Percentiles rank a stretch among this genome's conserved stretches.
Evolutionary conservation across 345 rosid species (phyloP).

Genomic region (Corchorus capsularis): DNA sequence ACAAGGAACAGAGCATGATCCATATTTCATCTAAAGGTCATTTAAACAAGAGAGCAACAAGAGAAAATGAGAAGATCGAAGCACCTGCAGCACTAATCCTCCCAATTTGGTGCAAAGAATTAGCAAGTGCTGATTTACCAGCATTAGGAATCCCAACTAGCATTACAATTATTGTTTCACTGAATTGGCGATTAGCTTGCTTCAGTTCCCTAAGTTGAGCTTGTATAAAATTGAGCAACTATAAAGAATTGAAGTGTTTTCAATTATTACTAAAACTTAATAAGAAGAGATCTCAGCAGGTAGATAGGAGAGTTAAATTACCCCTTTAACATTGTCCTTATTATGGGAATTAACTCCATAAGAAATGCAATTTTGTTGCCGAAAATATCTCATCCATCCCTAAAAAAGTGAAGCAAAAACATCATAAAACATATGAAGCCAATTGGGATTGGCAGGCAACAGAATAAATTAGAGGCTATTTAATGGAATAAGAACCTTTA

Average conservation of each 20-base stretch:
- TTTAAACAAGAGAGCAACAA: neutral
- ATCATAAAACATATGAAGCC: neutral
- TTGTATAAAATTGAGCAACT: slow-evolving; percentile 83
- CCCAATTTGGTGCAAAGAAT: slow-evolving; percentile 78
- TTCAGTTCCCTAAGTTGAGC: slow-evolving; percentile 54
- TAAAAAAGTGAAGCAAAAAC: slow-evolving; percentile 11
- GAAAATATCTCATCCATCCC: slow-evolving; percentile 64
- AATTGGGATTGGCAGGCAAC: neutral
- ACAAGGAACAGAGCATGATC: neutral
- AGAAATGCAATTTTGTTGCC: slow-evolving; percentile 43
- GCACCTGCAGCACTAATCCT: slow-evolving; percentile 76
- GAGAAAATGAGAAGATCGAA: slow-evolving; percentile 4
- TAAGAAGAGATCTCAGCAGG: neutral
- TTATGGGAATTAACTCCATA: slow-evolving; percentile 79
- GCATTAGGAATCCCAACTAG: slow-evolving; percentile 81
- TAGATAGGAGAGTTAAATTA: slow-evolving; percentile 14
- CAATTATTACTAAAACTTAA: too few species aligned
- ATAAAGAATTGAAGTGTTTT: slow-evolving; percentile 9
- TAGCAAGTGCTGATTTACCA: slow-evolving; percentile 82
- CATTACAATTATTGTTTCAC: slow-evolving; percentile 42
- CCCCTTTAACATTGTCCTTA: slow-evolving; percentile 66
- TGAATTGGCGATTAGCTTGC: too few species aligned
- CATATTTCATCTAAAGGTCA: neutral
- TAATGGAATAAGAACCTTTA: slow-evolving; percentile 32
- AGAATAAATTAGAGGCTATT: neutral